Evolutionary conservation across 2,329 filamentous ascomycete species (phyloP), one percentile per base, ranked within the genome.

Genomic region (Penicillium italicum): DNA sequence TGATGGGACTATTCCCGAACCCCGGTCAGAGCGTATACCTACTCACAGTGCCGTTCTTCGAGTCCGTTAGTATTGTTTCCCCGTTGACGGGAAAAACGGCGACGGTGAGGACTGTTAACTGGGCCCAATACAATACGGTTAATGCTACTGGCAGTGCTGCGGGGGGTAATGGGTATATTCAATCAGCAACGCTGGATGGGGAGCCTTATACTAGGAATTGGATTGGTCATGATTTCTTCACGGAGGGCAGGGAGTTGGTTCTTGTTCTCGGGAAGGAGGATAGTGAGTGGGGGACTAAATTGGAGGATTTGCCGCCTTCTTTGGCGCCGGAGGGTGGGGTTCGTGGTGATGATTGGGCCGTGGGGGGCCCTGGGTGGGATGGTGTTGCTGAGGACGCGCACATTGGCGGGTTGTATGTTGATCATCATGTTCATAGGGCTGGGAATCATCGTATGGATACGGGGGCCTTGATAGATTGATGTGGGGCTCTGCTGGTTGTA

Each of bases 1-100:
- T 89, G 85, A 82, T 89, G 77, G 86, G 86, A 0, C 72, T 89
- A 8, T 89, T 87, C 68, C 86, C 86, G 0, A 85, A 87, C 51
- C 79, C 85, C 0, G 86, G 85, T 0, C 86, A 89, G 64, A 76
- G 87, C 58, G 84, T 88, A 1, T 89, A 89, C 62, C 78, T 89
- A 8, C 86, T 89, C 59, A 87, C 76, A 0, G 82, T 86, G 0
- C 86, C 86, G 0, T 89, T 83, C 65, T 89, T 89, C 60, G 76
- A 81, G 57, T 74, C 76, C n/a, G 77, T 89, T 1, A 80, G 78
- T 44, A 77, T 89, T 50, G 82, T 73, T 4, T 82, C 81, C 45
- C 80, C 80, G 0, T 66, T 82, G 5, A 88, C 85, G 0, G 80
- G 82, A 1, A 83, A 82, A 54, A 84, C 78, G 11, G 85, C 86